Conservation (phyloP, 2,329 filamentous ascomycete species). For the Berkeleyomyces rouxiae region DNA sequence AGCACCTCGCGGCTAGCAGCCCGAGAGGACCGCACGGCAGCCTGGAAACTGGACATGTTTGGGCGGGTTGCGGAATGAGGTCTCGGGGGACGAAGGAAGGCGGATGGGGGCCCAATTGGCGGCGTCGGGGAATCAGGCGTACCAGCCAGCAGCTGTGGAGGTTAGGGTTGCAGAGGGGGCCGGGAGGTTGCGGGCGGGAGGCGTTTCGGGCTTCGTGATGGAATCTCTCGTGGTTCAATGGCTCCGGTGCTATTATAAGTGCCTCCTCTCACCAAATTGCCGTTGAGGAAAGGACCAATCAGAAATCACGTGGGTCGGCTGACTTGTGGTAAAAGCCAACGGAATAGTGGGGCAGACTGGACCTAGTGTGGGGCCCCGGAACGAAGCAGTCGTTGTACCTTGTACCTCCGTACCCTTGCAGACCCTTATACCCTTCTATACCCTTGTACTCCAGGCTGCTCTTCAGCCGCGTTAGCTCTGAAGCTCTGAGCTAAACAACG, state of each 20-base stretch:
- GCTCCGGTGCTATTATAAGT: neutral
- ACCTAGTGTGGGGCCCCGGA: neutral
- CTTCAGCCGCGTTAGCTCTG: conserved; percentile 23
- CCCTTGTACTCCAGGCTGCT: conserved; percentile 22
- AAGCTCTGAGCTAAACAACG: conserved; percentile 4
- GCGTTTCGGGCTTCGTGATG: neutral
- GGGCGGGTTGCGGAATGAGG: neutral
- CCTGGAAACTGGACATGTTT: conserved; percentile 41
- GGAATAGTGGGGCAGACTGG: neutral
- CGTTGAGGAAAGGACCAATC: neutral
- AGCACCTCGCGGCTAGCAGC: conserved; percentile 28
- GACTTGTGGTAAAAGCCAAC: neutral
- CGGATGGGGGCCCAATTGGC: neutral
- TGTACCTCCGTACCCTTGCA: no score
- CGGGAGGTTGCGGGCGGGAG: neutral
- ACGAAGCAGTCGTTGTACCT: neutral
- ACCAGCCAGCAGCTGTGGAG: neutral
- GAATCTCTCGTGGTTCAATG: neutral
- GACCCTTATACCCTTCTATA: no score
- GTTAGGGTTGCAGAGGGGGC: neutral
- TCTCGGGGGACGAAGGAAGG: no score
- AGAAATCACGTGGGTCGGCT: conserved; percentile 11
- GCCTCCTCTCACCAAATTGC: neutral
- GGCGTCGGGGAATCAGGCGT: neutral
- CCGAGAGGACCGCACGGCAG: conserved; percentile 36